These are phyloP conservation scores for Cladorrhinum samala DNA, from an alignment of 495 filamentous ascomycete genomes.

Conservation along the genomic window DNA sequence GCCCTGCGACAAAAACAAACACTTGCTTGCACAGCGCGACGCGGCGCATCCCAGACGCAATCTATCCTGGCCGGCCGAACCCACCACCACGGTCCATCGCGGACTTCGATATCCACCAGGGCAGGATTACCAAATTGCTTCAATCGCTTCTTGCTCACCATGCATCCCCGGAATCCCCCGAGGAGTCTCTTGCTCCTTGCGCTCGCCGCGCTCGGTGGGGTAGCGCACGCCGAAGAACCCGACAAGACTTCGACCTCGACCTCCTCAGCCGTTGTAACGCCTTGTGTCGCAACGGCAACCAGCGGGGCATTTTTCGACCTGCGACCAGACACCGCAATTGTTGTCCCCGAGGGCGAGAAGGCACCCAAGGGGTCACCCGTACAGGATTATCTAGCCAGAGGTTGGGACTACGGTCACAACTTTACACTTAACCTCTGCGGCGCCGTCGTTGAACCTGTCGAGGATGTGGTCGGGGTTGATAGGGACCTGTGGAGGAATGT, in stretches of 20 bases:
- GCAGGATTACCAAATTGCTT: background rate
- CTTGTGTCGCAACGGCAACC: constrained; percentile 75
- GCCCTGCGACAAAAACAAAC: background rate
- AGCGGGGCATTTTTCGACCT: constrained; percentile 87
- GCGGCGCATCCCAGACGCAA: constrained; percentile 4
- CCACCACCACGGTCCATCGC: background rate
- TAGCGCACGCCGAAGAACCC: constrained; percentile 15
- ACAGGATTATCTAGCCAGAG: constrained; percentile 76
- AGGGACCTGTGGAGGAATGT: constrained; percentile 66
- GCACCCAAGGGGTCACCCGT: constrained; percentile 46
- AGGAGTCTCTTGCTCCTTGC: constrained; percentile 11
- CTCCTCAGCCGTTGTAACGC: constrained; percentile 37
- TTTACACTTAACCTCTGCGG: constrained; percentile 95
- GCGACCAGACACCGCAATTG: constrained; percentile 59
- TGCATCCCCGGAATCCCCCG: constrained; percentile 16
- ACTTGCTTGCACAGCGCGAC: constrained; percentile 11
- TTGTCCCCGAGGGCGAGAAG: constrained; percentile 50
- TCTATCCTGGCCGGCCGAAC: background rate
- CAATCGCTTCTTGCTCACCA: constrained; percentile 4
- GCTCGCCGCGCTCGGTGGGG: constrained; percentile 14
- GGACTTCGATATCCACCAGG: no score
- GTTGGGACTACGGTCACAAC: constrained; percentile 80
- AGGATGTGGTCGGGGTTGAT: constrained; percentile 64
- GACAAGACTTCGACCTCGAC: constrained; percentile 12
- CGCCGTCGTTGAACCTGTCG: constrained; percentile 69